phyloP scores from a whole-genome alignment of 257 asterid genomes.

The Solanum arcanum region DNA sequence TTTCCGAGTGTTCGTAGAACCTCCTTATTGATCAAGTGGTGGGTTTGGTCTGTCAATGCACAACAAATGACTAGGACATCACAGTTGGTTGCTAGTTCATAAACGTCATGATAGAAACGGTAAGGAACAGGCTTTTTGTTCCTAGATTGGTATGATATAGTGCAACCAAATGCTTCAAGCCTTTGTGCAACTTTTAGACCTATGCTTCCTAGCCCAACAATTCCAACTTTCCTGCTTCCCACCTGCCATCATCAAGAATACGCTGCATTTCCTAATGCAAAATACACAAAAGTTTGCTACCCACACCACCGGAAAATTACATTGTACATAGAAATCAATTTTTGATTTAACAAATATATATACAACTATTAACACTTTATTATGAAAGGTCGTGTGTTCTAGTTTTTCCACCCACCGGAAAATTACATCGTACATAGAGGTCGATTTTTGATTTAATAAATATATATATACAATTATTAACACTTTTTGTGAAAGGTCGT shows the following conservation, averaged over 20 bases:
- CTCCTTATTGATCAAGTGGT: slow-evolving; percentile 50
- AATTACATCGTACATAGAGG: too few relatives aligned
- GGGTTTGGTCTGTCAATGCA: slow-evolving; percentile 48
- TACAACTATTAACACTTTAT: too few relatives aligned
- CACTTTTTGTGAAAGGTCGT: too few relatives aligned
- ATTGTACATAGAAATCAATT: too few relatives aligned
- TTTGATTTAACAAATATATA: too few relatives aligned
- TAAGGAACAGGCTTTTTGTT: slow-evolving; percentile 32
- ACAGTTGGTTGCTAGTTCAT: slow-evolving; percentile 32
- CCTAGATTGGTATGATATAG: slow-evolving; percentile 46
- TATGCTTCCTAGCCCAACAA: slow-evolving; percentile 82
- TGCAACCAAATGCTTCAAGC: slow-evolving; percentile 57
- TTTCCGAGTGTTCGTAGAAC: slow-evolving; percentile 47
- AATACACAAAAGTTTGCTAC: not conserved
- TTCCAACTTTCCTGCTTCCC: slow-evolving; percentile 59
- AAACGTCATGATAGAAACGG: slow-evolving; percentile 18
- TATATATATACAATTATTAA: too few relatives aligned
- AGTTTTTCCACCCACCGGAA: not conserved
- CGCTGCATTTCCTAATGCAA: not conserved
- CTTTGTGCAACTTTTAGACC: slow-evolving; percentile 67
- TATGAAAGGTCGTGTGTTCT: too few relatives aligned
- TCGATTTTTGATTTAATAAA: too few relatives aligned
- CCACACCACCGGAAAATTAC: not conserved
- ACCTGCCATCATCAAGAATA: slow-evolving; percentile 23
- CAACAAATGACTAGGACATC: slow-evolving; percentile 53